Base-by-base conservation (phyloP, 2,329 filamentous ascomycete species). In the Pseudogymnoascus sp. region DNA sequence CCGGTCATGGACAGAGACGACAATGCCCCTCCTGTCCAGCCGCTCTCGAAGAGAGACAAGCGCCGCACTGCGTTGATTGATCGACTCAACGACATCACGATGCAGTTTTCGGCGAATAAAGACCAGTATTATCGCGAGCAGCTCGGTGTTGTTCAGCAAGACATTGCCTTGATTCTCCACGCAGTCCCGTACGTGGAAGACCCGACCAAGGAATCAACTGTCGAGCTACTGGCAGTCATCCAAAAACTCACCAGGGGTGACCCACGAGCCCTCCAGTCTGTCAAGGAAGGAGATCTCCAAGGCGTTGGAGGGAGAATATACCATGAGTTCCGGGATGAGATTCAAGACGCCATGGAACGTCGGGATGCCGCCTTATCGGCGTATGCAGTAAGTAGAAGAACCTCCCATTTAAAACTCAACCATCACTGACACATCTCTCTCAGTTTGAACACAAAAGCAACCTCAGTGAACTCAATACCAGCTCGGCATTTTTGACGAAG, bases 51-150 rank as follows among this genome's bases (percentile, higher is more conserved):
- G 79, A 86, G 91, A 75, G 93, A 97, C 78, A 95, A 96, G 76
- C 87, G 93, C 73, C 87, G 92, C 66, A 90, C 90, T 71, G 86
- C 88, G 71, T 85, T 97, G 66, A 85, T 87, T 68, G 92, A 96
- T 66, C 88, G 89, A 67, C 83, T 96, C 5, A 83, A 85, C 42
- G 84, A 86, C 63, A 86, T 97, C 76, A 86, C 88, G 63, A 85
- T 88, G 62, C 86, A 87, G 68, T 93, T 96, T 76, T 85, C 86
- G 67, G 84, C 88, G 67, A 92, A 96, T 72, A 85, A 90, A 68
- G 91, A 96, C 75, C 80, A 84, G 67, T 87, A 91, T 70, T 97
- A 96, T 75, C 86, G 93, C 66, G 90, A 95, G 68, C 91, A 97
- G 76, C 83, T 97, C 1, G 88, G 95, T 71, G 91, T 91, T 68